phyloP scores from a whole-genome alignment of 179 eudicot species.

The Silene coronaria region DNA sequence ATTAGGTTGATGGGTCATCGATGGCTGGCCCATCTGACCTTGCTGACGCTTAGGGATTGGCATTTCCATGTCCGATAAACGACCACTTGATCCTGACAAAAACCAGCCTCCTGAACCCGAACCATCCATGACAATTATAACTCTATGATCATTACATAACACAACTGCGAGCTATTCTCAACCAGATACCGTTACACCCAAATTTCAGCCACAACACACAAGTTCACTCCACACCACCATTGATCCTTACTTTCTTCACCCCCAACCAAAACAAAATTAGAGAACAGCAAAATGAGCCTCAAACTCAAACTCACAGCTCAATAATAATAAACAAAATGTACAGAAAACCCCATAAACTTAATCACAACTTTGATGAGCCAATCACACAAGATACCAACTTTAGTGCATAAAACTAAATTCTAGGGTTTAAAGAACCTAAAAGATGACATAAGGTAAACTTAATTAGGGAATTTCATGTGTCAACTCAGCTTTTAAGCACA shows the following conservation, averaged over 20 bases:
- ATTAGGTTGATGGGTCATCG: conserved; percentile 25
- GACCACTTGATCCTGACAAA: conserved; percentile 33
- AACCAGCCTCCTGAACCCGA: conserved; percentile 33
- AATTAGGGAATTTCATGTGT: not conserved
- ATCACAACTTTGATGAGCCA: not conserved
- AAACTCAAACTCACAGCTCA: conserved; percentile 4
- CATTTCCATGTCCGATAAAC: conserved; percentile 37
- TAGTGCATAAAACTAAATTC: not conserved
- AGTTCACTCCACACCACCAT: not conserved
- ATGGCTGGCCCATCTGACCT: conserved; percentile 29
- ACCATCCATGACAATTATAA: conserved; percentile 24
- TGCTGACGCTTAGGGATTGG: conserved; percentile 28
- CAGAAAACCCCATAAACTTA: conserved; percentile 13
- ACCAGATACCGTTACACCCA: not conserved
- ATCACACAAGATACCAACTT: conserved; percentile 12
- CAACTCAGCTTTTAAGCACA: not conserved
- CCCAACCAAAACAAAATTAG: not conserved
- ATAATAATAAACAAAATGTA: not conserved
- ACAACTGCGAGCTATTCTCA: not conserved
- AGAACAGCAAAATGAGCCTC: not conserved
- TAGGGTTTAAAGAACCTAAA: conserved; percentile 22
- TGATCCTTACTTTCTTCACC: not conserved
- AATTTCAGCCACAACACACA: conserved; percentile 9
- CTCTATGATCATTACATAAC: not conserved
- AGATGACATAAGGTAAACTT: not conserved